phyloP scores from a whole-genome alignment of 305 asterid species.

The Euphrasia arctica region DNA sequence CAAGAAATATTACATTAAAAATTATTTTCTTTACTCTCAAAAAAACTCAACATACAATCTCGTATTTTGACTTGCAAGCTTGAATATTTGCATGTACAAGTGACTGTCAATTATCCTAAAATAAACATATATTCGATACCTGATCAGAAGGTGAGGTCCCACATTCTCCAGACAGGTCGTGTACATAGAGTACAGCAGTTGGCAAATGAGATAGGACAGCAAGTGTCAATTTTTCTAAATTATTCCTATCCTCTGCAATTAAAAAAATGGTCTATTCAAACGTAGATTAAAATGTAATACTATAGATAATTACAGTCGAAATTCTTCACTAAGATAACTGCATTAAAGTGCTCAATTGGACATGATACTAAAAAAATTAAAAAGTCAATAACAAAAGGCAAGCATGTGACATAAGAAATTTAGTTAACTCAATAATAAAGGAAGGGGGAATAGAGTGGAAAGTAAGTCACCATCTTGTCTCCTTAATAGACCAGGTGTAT shows the following conservation, averaged over 20 bases:
- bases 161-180: constrained; percentile 94
- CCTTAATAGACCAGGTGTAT: constrained; percentile 87
- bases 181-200: constrained; percentile 93
- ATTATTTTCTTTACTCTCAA: background rate
- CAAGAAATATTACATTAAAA: background rate
- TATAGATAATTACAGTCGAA: background rate
- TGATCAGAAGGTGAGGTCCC: constrained; percentile 96
- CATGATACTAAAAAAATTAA: background rate
- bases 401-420: constrained; percentile 5
- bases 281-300: constrained; percentile 6
- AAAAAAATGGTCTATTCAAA: constrained; percentile 25
- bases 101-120: background rate
- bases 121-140: constrained; percentile 36
- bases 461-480: constrained; percentile 66
- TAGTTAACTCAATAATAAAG: constrained; percentile 6
- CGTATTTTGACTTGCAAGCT: constrained; percentile 2
- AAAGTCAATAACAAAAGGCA: background rate
- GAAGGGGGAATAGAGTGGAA: constrained; percentile 16
- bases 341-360: background rate
- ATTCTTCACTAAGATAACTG: background rate
- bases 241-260: constrained; percentile 88
- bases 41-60: background rate
- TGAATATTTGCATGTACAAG: background rate
- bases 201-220: constrained; percentile 96
- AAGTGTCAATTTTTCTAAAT: constrained; percentile 90